Evolutionary conservation across 2,329 filamentous ascomycete species (phyloP).

Genomic region (Ramichloridium luteum): DNA sequence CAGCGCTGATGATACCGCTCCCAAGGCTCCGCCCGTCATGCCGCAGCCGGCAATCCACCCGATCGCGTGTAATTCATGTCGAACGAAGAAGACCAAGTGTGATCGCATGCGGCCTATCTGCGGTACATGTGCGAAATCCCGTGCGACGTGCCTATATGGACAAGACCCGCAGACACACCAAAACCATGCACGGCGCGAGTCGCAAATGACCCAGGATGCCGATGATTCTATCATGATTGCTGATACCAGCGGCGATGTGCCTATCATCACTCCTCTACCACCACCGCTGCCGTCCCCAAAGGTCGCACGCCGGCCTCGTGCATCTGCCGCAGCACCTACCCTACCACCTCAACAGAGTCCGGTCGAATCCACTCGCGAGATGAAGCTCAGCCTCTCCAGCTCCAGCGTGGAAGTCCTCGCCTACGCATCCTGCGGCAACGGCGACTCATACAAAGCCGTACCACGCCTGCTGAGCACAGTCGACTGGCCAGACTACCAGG

Average conservation of each 20-base stretch:
- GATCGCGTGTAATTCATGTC: slow-evolving; percentile 19
- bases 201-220: not conserved
- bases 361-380: no score
- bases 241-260: slow-evolving; percentile 1
- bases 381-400: slow-evolving; percentile 17
- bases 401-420: slow-evolving; percentile 22
- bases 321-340: slow-evolving; percentile 13
- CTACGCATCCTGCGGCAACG: slow-evolving; percentile 19
- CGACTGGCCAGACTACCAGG: slow-evolving; percentile 19
- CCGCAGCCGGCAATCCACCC: slow-evolving; percentile 5
- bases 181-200: no score
- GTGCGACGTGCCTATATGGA: slow-evolving; percentile 17
- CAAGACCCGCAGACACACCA: slow-evolving; percentile 8
- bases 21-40: slow-evolving; percentile 4
- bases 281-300: not conserved
- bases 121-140: slow-evolving; percentile 12
- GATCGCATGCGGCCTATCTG: slow-evolving; percentile 18
- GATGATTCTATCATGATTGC: not conserved
- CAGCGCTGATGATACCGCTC: slow-evolving; percentile 7
- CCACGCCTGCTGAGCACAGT: slow-evolving; percentile 8
- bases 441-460: slow-evolving; percentile 18
- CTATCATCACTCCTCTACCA: not conserved
- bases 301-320: not conserved
- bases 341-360: slow-evolving; percentile 20
- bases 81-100: slow-evolving; percentile 20